Percentiles rank a stretch among this genome's conserved stretches.
phyloP scores from a whole-genome alignment of 495 filamentous ascomycete species.

The Penicillium roqueforti region DNA sequence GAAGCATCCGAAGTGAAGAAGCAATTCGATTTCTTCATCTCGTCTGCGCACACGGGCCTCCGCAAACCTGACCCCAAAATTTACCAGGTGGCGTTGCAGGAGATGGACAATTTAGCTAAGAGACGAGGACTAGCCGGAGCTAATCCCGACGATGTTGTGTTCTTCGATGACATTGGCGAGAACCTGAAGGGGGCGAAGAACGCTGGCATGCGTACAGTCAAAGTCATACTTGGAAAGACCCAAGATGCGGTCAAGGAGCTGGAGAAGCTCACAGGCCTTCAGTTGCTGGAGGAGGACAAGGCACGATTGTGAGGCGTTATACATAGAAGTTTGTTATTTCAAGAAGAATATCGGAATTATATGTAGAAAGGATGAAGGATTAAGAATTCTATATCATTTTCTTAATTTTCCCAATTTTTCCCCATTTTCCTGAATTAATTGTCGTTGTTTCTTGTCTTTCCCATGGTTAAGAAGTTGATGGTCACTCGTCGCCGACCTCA shows the following conservation, averaged over 20 bases:
- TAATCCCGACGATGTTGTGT: conserved; percentile 66
- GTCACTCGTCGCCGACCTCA: conserved; percentile 43
- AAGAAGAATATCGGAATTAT: not conserved
- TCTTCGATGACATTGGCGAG: conserved; percentile 93
- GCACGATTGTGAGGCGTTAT: conserved; percentile 33
- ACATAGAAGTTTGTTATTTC: not conserved
- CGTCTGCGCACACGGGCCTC: conserved; percentile 78
- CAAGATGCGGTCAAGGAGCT: conserved; percentile 71
- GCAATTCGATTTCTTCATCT: conserved; percentile 79
- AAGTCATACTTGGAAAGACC: conserved; percentile 72
- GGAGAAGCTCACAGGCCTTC: conserved; percentile 55
- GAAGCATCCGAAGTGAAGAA: conserved; percentile 47
- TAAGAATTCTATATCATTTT: not conserved
- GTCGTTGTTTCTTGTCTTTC: not conserved
- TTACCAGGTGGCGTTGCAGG: conserved; percentile 66
- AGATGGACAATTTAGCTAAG: conserved; percentile 58
- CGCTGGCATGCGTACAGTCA: conserved; percentile 76
- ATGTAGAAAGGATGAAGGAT: not conserved
- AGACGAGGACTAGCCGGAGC: conserved; percentile 52
- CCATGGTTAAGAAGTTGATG: conserved; percentile 3
- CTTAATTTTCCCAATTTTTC: conserved; percentile 1
- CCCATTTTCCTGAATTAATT: conserved; percentile 4
- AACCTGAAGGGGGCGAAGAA: conserved; percentile 79
- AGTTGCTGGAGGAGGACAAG: conserved; percentile 45
- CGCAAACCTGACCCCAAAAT: conserved; percentile 82